Percentiles rank a stretch among this genome's conserved stretches.
phyloP scores from a whole-genome alignment of 768 basidiomycete species.

The Suillus clintonianus region DNA sequence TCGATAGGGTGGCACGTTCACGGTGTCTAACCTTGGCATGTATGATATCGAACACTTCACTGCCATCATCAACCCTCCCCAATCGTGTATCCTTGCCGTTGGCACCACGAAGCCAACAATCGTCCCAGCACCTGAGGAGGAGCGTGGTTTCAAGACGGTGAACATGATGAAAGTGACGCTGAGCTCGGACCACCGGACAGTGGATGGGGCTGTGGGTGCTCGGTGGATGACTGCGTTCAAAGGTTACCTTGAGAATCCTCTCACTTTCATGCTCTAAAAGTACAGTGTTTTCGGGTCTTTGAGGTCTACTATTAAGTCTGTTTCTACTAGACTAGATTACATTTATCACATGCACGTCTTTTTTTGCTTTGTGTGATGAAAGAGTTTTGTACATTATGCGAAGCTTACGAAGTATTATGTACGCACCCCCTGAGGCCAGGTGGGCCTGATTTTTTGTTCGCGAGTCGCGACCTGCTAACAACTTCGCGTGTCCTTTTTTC shows the following conservation, averaged over 20 bases:
- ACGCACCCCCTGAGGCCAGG: not conserved
- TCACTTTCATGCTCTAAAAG: slow-evolving; percentile 91
- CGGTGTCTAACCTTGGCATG: slow-evolving; percentile 99
- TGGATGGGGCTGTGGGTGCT: slow-evolving; percentile 95
- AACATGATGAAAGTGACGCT: slow-evolving; percentile 96
- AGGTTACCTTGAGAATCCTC: slow-evolving; percentile 93
- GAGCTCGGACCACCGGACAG: slow-evolving; percentile 92
- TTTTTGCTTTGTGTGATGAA: not conserved
- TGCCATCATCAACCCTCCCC: slow-evolving; percentile 98
- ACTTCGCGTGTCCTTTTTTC: not conserved
- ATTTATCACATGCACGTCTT: not conserved
- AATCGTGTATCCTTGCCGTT: slow-evolving; percentile 96
- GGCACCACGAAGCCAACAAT: slow-evolving; percentile 86
- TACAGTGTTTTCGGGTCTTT: not conserved
- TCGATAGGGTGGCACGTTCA: slow-evolving; percentile 90
- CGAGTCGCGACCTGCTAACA: not conserved
- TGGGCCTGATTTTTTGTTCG: not conserved
- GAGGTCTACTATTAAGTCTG: not conserved
- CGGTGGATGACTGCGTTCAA: slow-evolving; percentile 93
- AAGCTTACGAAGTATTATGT: not conserved
- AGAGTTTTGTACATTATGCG: not conserved
- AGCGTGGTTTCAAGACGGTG: slow-evolving; percentile 91
- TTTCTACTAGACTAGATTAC: slow-evolving; percentile 5
- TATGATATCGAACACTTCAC: slow-evolving; percentile 94
- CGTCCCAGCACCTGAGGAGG: slow-evolving; percentile 83